These are phyloP conservation scores for Cyclotella baltica DNA, from an alignment of 108 stramenopile genomes.

Conservation along the genomic window DNA sequence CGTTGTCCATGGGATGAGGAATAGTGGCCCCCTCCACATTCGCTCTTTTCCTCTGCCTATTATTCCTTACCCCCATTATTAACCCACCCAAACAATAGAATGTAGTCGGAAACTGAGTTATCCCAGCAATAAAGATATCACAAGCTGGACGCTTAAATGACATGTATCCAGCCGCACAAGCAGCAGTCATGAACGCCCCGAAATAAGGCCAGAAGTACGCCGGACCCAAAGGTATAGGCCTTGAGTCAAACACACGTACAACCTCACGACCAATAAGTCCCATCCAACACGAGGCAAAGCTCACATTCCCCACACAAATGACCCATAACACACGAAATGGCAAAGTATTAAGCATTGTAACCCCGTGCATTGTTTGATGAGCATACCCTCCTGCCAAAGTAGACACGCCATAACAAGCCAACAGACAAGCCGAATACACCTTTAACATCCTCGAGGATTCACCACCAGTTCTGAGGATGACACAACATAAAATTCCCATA, in stretches of 20 bases:
- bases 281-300: slow-evolving; percentile 75
- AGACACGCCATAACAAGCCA: slow-evolving; percentile 67
- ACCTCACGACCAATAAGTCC: slow-evolving; percentile 72
- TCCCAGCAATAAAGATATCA: slow-evolving; percentile 91
- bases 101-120: slow-evolving; percentile 77
- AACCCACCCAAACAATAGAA: slow-evolving; percentile 57
- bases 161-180: slow-evolving; percentile 65
- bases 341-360: slow-evolving; percentile 55
- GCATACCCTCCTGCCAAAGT: slow-evolving; percentile 73
- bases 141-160: slow-evolving; percentile 88
- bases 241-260: slow-evolving; percentile 38
- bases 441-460: slow-evolving; percentile 18
- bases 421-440: slow-evolving; percentile 34
- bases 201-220: slow-evolving; percentile 74
- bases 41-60: not conserved
- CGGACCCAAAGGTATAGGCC: slow-evolving; percentile 19
- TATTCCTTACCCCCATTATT: not conserved
- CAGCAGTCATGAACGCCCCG: slow-evolving; percentile 55
- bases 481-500: slow-evolving; percentile 52
- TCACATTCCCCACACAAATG: slow-evolving; percentile 84
- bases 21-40: not conserved
- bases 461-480: not conserved
- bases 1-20: not conserved
- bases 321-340: slow-evolving; percentile 81
- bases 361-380: slow-evolving; percentile 65